These are phyloP conservation scores for Leucocoprinus leucothites DNA, from an alignment of 768 basidiomycete species.

Conservation along the genomic window DNA sequence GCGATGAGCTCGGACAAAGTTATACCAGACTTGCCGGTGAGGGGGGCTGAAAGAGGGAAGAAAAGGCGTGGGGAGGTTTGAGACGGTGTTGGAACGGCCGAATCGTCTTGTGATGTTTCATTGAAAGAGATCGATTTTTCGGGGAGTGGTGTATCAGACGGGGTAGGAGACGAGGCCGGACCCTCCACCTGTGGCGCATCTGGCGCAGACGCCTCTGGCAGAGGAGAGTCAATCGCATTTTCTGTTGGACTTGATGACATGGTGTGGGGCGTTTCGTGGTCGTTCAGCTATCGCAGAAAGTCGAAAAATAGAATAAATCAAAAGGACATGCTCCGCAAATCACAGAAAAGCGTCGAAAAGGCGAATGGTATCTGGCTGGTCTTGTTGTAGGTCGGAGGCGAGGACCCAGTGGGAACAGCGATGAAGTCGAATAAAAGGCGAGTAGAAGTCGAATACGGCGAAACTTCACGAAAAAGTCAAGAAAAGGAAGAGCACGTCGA, in stretches of 20 bases:
- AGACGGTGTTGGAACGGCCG: background rate
- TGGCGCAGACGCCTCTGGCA: slow-evolving; percentile 5
- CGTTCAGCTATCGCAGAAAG: slow-evolving; percentile 19
- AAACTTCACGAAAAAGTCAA: slow-evolving; percentile 1
- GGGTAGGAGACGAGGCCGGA: background rate
- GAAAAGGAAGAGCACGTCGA: background rate
- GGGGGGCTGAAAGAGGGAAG: slow-evolving; percentile 8
- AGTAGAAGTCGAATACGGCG: background rate
- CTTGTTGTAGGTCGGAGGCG: background rate
- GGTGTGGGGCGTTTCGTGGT: slow-evolving; percentile 11
- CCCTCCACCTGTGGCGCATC: background rate
- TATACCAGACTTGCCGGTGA: slow-evolving; percentile 18
- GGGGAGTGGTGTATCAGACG: slow-evolving; percentile 3
- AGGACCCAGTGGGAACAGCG: background rate
- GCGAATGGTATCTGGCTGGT: background rate
- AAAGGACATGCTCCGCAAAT: slow-evolving; percentile 27
- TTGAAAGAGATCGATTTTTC: background rate
- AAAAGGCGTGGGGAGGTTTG: background rate
- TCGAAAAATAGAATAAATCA: slow-evolving; percentile 18
- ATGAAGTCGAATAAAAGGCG: background rate
- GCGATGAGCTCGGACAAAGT: slow-evolving; percentile 41
- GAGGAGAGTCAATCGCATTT: background rate
- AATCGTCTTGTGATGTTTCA: background rate
- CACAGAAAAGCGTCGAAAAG: slow-evolving; percentile 2
- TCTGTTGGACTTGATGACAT: slow-evolving; percentile 6